phyloP scores from a whole-genome alignment of 1,284 basidiomycete species.

The Ceratobasidium sp. region DNA sequence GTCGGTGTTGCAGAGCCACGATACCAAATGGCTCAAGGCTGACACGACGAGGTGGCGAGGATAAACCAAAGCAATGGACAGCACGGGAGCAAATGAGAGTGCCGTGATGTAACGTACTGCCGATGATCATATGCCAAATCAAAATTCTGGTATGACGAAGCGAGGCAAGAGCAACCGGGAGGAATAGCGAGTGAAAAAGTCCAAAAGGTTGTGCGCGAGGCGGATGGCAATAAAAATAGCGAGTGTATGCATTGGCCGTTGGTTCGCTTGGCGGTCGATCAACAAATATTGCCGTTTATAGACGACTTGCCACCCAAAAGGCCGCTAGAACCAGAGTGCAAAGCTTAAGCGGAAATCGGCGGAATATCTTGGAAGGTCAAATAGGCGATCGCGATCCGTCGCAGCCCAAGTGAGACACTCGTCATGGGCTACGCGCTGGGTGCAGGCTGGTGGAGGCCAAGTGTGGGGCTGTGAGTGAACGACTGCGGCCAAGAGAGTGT shows the following conservation, averaged over 20 bases:
- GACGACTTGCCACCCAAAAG: neutral
- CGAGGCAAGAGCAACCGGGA: neutral
- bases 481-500: conserved; percentile 23
- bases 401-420: neutral
- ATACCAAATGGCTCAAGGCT: too few relatives aligned
- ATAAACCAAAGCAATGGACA: too few relatives aligned
- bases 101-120: too few relatives aligned
- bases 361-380: too few relatives aligned
- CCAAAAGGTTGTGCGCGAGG: neutral
- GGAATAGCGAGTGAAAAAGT: neutral
- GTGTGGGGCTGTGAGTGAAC: neutral
- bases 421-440: neutral
- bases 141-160: too few relatives aligned
- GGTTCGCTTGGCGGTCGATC: neutral
- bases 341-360: too few relatives aligned
- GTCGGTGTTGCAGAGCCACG: too few relatives aligned
- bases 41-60: too few relatives aligned
- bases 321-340: too few relatives aligned
- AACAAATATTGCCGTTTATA: neutral
- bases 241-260: neutral
- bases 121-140: too few relatives aligned
- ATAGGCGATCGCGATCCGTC: too few relatives aligned
- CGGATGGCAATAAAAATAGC: neutral
- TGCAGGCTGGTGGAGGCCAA: neutral
- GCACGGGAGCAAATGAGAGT: too few relatives aligned